A percentile compares a stretch with the other conserved stretches of the same genome.
Conservation (phyloP, 371 early-diverging fungal species). For the Mortierella sp. region DNA sequence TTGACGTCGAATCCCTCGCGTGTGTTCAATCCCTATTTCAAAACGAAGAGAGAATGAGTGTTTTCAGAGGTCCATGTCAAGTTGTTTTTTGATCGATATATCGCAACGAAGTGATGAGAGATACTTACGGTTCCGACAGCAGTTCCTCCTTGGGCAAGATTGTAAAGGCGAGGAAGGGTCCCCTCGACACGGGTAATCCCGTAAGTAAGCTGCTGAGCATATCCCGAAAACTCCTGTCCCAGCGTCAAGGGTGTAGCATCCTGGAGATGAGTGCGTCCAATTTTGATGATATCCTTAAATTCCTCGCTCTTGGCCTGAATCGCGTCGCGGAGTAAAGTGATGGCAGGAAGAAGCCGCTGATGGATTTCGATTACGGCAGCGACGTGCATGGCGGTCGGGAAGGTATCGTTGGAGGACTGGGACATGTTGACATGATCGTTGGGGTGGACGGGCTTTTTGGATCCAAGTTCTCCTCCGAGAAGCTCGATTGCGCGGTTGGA, state of each 20-base stretch:
- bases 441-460: constrained; percentile 95
- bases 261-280: constrained; percentile 94
- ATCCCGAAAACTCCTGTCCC: constrained; percentile 98
- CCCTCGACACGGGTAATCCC: constrained; percentile 87
- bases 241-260: constrained; percentile 98
- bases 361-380: constrained; percentile 89
- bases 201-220: constrained; percentile 87
- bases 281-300: constrained; percentile 93
- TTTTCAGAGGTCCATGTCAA: background rate
- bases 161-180: constrained; percentile 85
- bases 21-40: constrained; percentile 85
- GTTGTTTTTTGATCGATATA: background rate
- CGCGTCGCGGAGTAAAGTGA: constrained; percentile 80
- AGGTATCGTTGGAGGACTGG: constrained; percentile 97
- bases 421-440: constrained; percentile 98
- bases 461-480: constrained; percentile 89
- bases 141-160: constrained; percentile 96
- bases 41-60: background rate
- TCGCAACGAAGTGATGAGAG: background rate
- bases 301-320: constrained; percentile 80
- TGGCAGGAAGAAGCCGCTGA: constrained; percentile 83
- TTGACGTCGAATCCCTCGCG: constrained; percentile 89
- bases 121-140: constrained; percentile 92
- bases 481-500: constrained; percentile 97
- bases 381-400: constrained; percentile 99